phyloP scores from a whole-genome alignment of 2,329 filamentous ascomycete species.

The Ascochyta viciae-villosae region DNA sequence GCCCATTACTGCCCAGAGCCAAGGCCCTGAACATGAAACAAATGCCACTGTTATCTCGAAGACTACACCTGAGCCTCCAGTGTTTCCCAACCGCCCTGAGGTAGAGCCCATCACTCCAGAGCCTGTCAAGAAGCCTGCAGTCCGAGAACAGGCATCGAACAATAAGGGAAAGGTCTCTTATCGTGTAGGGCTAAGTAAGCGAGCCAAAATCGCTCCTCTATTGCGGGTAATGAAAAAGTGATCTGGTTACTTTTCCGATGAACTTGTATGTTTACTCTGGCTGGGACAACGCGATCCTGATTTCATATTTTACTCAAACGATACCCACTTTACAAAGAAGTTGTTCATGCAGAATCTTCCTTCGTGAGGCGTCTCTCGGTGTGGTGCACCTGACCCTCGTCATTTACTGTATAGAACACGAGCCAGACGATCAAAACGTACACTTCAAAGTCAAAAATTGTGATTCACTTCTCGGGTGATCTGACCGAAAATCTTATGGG shows the following conservation, averaged over 20 bases:
- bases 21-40: neutral
- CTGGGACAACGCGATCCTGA: neutral
- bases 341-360: neutral
- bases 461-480: neutral
- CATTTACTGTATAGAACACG: neutral
- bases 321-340: constrained; percentile 10
- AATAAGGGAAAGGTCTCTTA: constrained; percentile 52
- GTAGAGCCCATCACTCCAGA: constrained; percentile 21
- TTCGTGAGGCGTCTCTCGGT: neutral
- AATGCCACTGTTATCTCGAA: neutral
- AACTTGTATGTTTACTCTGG: neutral
- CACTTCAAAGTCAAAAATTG: neutral
- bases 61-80: constrained; percentile 1
- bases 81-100: constrained; percentile 21
- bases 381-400: constrained; percentile 1
- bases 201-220: constrained; percentile 56
- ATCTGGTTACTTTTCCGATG: neutral
- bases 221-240: constrained; percentile 57
- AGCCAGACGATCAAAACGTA: neutral
- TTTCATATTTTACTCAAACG: neutral
- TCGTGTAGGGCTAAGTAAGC: constrained; percentile 58
- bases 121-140: constrained; percentile 11
- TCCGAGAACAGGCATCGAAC: constrained; percentile 29
- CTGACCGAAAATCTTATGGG: neutral
- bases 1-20: neutral